A percentile compares a stretch with the other conserved stretches of the same genome.
phyloP scores from a whole-genome alignment of 2,329 filamentous ascomycete genomes.

The Cladorrhinum sp. region DNA sequence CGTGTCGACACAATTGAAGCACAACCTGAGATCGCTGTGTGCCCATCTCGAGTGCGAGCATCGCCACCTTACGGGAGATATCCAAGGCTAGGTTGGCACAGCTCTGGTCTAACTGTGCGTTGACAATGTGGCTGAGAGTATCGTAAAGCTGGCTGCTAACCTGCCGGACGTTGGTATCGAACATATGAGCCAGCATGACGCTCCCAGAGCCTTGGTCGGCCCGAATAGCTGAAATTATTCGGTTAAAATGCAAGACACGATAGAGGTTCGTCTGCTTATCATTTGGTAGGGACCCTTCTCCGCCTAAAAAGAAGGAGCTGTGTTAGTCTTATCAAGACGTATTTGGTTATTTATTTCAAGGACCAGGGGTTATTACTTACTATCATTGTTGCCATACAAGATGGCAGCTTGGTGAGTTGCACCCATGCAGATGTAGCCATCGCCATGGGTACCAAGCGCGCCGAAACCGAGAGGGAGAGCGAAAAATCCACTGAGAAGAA shows the following conservation, averaged over 20 bases:
- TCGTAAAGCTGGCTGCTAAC: background rate
- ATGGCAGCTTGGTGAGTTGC: background rate
- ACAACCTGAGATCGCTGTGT: conserved; percentile 5
- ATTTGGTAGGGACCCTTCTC: background rate
- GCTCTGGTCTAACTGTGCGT: background rate
- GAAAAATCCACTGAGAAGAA: background rate
- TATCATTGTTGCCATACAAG: background rate
- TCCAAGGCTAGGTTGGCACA: background rate
- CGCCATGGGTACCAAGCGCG: background rate
- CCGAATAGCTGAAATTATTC: background rate
- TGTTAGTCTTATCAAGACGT: too few species aligned
- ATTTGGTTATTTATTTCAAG: too few species aligned
- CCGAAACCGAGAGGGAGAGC: background rate
- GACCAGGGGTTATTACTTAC: too few species aligned
- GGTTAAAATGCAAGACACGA: background rate
- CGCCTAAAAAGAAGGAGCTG: background rate
- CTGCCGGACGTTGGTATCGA: background rate
- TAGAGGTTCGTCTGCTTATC: background rate
- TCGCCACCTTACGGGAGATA: background rate
- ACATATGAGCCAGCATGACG: background rate
- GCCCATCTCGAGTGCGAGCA: conserved; percentile 9
- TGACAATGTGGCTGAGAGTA: background rate
- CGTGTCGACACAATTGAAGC: background rate
- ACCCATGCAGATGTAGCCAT: background rate
- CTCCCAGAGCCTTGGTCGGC: background rate